A percentile compares a stretch with the other conserved stretches of the same genome.
Evolutionary conservation across 1,139 yeast species (phyloP).

Genomic region (Debaryomycetaceae sp.): DNA sequence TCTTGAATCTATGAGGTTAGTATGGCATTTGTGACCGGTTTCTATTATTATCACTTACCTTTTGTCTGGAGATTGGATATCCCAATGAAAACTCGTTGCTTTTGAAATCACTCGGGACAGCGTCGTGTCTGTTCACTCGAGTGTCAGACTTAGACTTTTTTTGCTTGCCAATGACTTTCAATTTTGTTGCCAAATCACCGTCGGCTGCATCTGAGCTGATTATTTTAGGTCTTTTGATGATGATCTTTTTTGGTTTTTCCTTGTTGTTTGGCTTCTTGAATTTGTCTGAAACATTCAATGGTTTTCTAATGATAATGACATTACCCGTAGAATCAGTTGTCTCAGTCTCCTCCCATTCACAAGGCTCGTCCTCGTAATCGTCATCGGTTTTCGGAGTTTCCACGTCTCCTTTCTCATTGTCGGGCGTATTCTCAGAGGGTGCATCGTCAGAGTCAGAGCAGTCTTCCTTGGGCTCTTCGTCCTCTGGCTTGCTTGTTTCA

Average conservation of each 20-base stretch:
- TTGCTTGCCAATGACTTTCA: neutral
- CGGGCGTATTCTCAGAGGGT: neutral
- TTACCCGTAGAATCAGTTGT: conserved; percentile 17
- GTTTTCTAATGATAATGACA: conserved; percentile 18
- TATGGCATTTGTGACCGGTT: neutral
- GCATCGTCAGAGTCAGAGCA: neutral
- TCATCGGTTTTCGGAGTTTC: conserved; percentile 4
- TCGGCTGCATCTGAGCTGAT: neutral
- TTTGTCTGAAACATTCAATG: conserved; percentile 17
- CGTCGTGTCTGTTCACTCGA: neutral
- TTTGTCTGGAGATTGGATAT: neutral
- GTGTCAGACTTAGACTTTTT: neutral
- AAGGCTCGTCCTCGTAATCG: conserved; percentile 11
- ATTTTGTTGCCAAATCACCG: neutral
- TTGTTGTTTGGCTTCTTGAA: conserved; percentile 8
- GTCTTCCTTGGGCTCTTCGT: neutral
- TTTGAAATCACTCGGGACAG: neutral
- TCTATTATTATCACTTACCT: neutral
- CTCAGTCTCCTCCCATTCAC: conserved; percentile 26
- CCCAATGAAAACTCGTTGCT: neutral
- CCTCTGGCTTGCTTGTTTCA: neutral
- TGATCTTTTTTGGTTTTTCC: neutral
- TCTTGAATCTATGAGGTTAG: neutral
- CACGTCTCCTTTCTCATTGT: neutral
- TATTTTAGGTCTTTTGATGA: neutral